Evolutionary conservation across 352 stramenopile genomes (phyloP).

Genomic region (Aphanomyces stellatus): DNA sequence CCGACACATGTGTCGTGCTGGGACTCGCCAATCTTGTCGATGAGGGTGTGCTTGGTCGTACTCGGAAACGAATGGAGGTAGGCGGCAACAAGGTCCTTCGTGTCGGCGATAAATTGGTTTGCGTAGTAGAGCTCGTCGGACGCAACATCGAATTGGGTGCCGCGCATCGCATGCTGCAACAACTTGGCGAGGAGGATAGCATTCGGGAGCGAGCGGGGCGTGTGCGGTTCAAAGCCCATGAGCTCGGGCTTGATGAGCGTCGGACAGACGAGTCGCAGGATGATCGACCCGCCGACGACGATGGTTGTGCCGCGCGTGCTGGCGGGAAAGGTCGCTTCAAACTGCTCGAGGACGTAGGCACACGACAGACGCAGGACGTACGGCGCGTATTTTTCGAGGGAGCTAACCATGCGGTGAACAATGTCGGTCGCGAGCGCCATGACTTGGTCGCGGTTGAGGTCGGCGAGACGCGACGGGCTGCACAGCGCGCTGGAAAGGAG

Average conservation of each 20-base stretch:
- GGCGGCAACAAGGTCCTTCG: constrained; percentile 11
- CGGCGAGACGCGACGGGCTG: constrained; percentile 42
- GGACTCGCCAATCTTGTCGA: not conserved
- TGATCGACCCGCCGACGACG: constrained; percentile 64
- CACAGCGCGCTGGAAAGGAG: constrained; percentile 70
- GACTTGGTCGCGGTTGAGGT: constrained; percentile 27
- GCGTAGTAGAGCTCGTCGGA: constrained; percentile 20
- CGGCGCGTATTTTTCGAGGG: constrained; percentile 56
- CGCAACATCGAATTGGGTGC: constrained; percentile 26
- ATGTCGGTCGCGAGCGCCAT: constrained; percentile 50
- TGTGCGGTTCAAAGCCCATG: constrained; percentile 61
- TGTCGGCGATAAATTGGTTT: not conserved
- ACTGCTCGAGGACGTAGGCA: constrained; percentile 64
- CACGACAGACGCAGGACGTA: constrained; percentile 60
- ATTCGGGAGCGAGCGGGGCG: constrained; percentile 34
- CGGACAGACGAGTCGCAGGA: constrained; percentile 66
- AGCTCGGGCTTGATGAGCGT: constrained; percentile 76
- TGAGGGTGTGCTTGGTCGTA: not conserved
- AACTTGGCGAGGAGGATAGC: constrained; percentile 76
- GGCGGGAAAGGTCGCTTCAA: constrained; percentile 53
- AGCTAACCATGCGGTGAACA: constrained; percentile 55
- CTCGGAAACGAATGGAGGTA: constrained; percentile 9
- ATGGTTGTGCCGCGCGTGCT: constrained; percentile 53
- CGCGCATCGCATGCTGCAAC: constrained; percentile 63
- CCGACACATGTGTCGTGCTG: not conserved